Evolutionary conservation across 2,329 filamentous ascomycete species (phyloP), one percentile per base, ranked within the genome.

Genomic region (Phialemonium atrogriseum): DNA sequence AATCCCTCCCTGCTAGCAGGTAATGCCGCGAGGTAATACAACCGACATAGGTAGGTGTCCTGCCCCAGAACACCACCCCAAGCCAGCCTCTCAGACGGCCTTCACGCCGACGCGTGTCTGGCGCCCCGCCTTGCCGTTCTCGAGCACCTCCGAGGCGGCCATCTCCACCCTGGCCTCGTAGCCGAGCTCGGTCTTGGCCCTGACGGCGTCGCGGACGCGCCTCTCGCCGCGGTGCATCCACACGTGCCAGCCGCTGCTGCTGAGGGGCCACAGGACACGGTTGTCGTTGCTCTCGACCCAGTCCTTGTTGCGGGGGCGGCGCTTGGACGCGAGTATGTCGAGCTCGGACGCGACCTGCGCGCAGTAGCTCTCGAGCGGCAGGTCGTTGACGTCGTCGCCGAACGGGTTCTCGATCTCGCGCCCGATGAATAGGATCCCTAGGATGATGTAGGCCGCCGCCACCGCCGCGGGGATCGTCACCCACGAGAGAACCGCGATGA

Each of bases 351-450:
- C 72, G 13, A 83, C 59, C 45, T 80, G 73, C 19, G 71, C 64
- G 53, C 78, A 83, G 61, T 73, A 84, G 4, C 60, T 58, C 48
- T 82, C 78, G 7, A 80, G 63, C 5, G 73, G 73, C 14, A 80
- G 60, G 50, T 82, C 78, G 45, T 82, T 83, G 39, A 80, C 77
- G 40, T 82, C 77, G 35, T 70, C 61, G 24, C 78, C 78, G 47
- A 82, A 83, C 3, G 78, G 78, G 44, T 83, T 79, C 47, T 83
- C 78, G 39, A 83, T 77, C 52, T 83, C 77, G 33, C 68, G 66
- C 17, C 77, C 78, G 41, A 82, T 82, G 23, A 73, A 69, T 10
- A 76, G 68, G 21, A 82, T 66, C 6, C 77, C 77, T 11, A 84
- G 68, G 50, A 85, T 84, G 39, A 85, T 84, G 54, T 85, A 85